Conservation (phyloP, 2,329 filamentous ascomycete genomes). For the Fusarium burgessii region DNA sequence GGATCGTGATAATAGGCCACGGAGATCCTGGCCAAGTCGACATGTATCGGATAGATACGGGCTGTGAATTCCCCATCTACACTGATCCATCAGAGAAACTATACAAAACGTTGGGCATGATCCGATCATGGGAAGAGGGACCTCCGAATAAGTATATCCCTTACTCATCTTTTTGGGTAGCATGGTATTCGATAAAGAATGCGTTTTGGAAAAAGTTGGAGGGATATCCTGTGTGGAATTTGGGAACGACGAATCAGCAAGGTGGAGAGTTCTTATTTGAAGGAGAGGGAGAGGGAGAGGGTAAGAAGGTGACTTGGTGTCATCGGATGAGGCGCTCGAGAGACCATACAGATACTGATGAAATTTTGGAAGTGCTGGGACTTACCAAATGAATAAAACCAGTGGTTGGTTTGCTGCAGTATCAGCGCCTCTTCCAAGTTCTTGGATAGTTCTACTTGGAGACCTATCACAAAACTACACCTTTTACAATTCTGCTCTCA, state of each 20-base stretch:
- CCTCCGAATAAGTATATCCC: constrained; percentile 12
- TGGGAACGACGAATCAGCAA: constrained; percentile 16
- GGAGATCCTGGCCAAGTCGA: constrained; percentile 8
- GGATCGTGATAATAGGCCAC: constrained; percentile 21
- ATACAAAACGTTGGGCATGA: constrained; percentile 25
- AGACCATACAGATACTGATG: constrained; percentile 27
- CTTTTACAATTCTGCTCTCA: no score
- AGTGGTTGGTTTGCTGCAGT: no score
- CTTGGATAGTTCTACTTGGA: no score
- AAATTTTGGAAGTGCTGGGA: constrained; percentile 22
- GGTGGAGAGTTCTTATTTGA: constrained; percentile 33
- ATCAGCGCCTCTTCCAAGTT: no score
- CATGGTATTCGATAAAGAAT: background rate
- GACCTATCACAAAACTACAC: no score
- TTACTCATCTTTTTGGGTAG: background rate
- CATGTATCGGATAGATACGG: constrained; percentile 25
- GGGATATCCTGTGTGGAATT: constrained; percentile 2
- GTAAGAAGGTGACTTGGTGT: constrained; percentile 22
- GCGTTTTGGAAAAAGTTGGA: background rate
- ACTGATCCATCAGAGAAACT: constrained; percentile 21
- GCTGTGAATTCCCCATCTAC: constrained; percentile 29
- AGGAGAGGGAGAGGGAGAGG: background rate
- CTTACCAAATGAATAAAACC: background rate
- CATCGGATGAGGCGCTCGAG: constrained; percentile 22
- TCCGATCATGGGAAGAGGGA: constrained; percentile 10